Evolutionary conservation across 2,329 filamentous ascomycete species (phyloP), one percentile per base, ranked within the genome.

Genomic region (Eutypella sp.): DNA sequence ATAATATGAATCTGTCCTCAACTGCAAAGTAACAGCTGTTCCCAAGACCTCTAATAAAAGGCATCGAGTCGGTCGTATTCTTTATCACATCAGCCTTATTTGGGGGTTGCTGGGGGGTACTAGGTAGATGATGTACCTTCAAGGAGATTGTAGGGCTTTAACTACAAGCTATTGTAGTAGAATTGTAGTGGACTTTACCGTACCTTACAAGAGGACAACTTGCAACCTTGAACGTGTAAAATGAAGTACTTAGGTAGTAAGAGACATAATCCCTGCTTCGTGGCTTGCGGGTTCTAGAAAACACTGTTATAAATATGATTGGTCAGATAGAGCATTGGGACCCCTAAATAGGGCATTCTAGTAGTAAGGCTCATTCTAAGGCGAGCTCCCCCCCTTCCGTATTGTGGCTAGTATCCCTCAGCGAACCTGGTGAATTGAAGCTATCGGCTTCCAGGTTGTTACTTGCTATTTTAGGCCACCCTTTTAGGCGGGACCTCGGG

Each of bases 241-340:
- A 13, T 4, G 37, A n/a, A n/a, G n/a, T n/a, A n/a, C n/a, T n/a
- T n/a, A n/a, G n/a, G n/a, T n/a, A n/a, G n/a, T n/a, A n/a, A n/a
- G n/a, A n/a, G n/a, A n/a, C n/a, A n/a, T n/a, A n/a, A 41, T 19
- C 40, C 27, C 24, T 41, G 27, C 24, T 41, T 11, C 7, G 20
- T 31, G 40, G 23, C 40, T 27, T 22, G 20, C 18, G 40, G 15
- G 19, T 31, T 13, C 22, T 20, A 31, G 23, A 53, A 43, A 58
- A 51, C 58, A 62, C 58, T 50, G 48, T 54, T 59, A 56, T 40
- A 8, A 16, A 44, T 19, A 13, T 59, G 46, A 62, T 61, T 62
- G 58, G 59, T 15, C 44, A 51, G 51, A 54, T 57, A 55, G n/a
- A 49, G 44, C 47, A 39, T 41, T 40, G 46, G 44, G 47, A 36